Evolutionary conservation across 1,139 yeast genomes (phyloP).

Genomic region (Debaryomyces psychrophilus): DNA sequence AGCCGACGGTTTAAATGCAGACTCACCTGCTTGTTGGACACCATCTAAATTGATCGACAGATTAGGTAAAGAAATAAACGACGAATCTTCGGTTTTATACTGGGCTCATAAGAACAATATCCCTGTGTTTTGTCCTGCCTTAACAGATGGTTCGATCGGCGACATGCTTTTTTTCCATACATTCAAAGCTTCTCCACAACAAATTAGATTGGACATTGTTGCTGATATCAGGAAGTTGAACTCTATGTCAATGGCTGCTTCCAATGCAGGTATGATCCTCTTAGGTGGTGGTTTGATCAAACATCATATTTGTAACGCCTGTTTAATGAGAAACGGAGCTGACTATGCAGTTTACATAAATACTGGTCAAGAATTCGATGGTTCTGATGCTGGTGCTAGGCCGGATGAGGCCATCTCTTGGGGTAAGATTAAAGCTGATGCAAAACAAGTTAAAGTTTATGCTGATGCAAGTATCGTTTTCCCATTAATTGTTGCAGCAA

Average conservation of each 20-base stretch:
- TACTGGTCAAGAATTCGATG: slow-evolving; percentile 98
- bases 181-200: slow-evolving; percentile 88
- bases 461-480: slow-evolving; percentile 96
- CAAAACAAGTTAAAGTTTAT: slow-evolving; percentile 85
- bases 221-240: slow-evolving; percentile 90
- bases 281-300: slow-evolving; percentile 96
- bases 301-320: slow-evolving; percentile 97
- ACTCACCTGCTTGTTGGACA: slow-evolving; percentile 69
- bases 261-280: slow-evolving; percentile 91
- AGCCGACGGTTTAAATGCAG: slow-evolving; percentile 54
- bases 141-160: slow-evolving; percentile 97
- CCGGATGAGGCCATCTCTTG: slow-evolving; percentile 99
- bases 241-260: slow-evolving; percentile 95
- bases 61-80: slow-evolving; percentile 91
- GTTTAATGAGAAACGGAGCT: slow-evolving; percentile 98
- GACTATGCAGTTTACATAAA: slow-evolving; percentile 96
- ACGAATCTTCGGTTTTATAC: slow-evolving; percentile 90
- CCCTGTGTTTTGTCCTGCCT: slow-evolving; percentile 95
- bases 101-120: slow-evolving; percentile 98
- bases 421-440: slow-evolving; percentile 98
- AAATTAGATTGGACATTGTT: slow-evolving; percentile 86
- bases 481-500: slow-evolving; percentile 96
- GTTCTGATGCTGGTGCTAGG: slow-evolving; percentile 98
- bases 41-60: slow-evolving; percentile 92
- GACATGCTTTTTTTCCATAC: slow-evolving; percentile 99